These are phyloP conservation scores for Amanita pallidorosea DNA, from an alignment of 768 basidiomycete species.

Conservation along the genomic window DNA sequence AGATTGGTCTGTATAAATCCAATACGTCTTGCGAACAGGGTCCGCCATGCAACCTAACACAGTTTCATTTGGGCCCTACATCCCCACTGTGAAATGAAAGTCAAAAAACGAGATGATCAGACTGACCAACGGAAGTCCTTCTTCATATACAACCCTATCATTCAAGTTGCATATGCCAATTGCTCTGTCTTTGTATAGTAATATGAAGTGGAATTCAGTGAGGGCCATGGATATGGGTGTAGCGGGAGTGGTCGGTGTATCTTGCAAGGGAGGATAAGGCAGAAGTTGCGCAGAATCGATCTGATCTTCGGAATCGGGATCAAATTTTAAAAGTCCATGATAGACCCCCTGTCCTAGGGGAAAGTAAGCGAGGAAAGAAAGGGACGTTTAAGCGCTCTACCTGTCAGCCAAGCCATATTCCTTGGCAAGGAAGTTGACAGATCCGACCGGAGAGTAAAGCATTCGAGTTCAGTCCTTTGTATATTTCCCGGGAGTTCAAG, in stretches of 20 bases:
- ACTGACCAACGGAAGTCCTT: constrained; percentile 67
- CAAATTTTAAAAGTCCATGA: constrained; percentile 68
- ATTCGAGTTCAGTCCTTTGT: constrained; percentile 69
- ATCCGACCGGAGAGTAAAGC: constrained; percentile 62
- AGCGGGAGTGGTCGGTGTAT: constrained; percentile 22
- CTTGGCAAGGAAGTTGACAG: constrained; percentile 62
- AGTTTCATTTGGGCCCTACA: constrained; percentile 67
- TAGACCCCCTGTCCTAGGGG: constrained; percentile 78
- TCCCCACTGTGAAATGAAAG: background rate
- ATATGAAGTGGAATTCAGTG: constrained; percentile 87
- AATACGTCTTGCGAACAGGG: constrained; percentile 81
- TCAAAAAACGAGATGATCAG: background rate
- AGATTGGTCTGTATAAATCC: constrained; percentile 86
- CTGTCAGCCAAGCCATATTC: constrained; percentile 85
- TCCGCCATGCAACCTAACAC: constrained; percentile 75
- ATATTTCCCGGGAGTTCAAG: constrained; percentile 80
- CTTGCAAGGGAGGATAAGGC: constrained; percentile 51
- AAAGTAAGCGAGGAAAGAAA: background rate
- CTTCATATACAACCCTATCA: constrained; percentile 78
- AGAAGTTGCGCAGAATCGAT: constrained; percentile 72
- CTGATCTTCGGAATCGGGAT: constrained; percentile 57
- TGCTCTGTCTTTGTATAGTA: constrained; percentile 74
- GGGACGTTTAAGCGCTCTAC: constrained; percentile 27
- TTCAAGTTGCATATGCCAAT: constrained; percentile 71
- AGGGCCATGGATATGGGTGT: constrained; percentile 69